These are phyloP conservation scores for Pythium biforme DNA, from an alignment of 352 stramenopile species.

Conservation along the genomic window DNA sequence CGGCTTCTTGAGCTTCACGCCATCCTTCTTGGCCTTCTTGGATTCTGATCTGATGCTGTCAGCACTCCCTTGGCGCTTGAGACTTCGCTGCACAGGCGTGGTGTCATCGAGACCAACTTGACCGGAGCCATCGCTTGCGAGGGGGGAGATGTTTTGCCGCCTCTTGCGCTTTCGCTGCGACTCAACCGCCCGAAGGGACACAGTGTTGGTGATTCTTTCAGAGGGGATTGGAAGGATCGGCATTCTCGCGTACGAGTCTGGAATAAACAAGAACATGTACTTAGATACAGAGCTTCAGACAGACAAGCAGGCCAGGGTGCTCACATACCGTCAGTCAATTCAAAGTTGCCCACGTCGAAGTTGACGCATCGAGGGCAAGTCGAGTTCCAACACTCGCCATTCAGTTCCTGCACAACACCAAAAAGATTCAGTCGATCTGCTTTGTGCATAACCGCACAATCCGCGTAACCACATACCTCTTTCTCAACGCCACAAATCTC, in stretches of 20 bases:
- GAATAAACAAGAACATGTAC: neutral
- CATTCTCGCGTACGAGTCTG: conserved; percentile 51
- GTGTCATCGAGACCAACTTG: neutral
- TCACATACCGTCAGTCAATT: conserved; percentile 32
- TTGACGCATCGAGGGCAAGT: conserved; percentile 63
- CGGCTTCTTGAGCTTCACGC: conserved; percentile 35
- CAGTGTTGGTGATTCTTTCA: conserved; percentile 48
- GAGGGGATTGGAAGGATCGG: conserved; percentile 51
- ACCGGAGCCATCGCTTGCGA: conserved; percentile 1
- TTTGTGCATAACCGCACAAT: neutral
- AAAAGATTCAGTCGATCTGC: neutral
- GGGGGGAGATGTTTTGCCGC: conserved; percentile 19
- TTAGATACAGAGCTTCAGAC: neutral
- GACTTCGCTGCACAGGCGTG: conserved; percentile 2
- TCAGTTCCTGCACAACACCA: conserved; percentile 38
- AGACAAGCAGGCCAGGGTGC: neutral
- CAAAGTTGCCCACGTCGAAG: conserved; percentile 63
- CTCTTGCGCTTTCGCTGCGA: conserved; percentile 55
- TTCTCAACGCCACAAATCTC: conserved; percentile 84
- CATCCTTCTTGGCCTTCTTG: conserved; percentile 50
- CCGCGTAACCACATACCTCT: conserved; percentile 40
- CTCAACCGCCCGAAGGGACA: conserved; percentile 40
- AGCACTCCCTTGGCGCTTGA: conserved; percentile 17
- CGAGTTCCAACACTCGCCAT: conserved; percentile 76
- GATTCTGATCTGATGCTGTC: conserved; percentile 27